phyloP scores from a whole-genome alignment of 768 basidiomycete genomes.

The Suillus bovinus region DNA sequence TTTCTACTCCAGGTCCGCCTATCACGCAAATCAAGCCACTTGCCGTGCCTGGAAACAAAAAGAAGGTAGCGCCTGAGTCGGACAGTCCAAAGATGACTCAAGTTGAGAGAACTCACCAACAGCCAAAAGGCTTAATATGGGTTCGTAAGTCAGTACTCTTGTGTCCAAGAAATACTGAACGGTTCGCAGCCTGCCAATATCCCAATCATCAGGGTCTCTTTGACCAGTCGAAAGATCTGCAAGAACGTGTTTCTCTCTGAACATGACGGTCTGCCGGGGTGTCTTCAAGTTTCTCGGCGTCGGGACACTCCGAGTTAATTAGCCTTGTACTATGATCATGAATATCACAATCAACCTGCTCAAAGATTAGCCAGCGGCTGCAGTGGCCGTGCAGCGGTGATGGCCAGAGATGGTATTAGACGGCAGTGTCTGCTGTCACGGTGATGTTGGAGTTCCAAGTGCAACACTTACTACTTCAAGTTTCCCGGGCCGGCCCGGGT shows the following conservation, averaged over 20 bases:
- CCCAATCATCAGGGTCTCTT: constrained; percentile 59
- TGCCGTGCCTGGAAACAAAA: constrained; percentile 52
- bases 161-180: constrained; percentile 54
- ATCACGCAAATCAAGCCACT: constrained; percentile 64
- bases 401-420: background rate
- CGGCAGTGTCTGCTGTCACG: background rate
- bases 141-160: constrained; percentile 56
- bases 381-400: background rate
- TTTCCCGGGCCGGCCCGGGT: too few relatives aligned
- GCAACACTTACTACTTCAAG: background rate
- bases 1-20: constrained; percentile 67
- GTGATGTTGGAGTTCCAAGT: background rate
- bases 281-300: background rate
- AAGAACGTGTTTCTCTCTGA: constrained; percentile 15
- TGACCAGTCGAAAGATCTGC: constrained; percentile 59
- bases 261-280: background rate
- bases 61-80: background rate
- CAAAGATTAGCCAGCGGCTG: background rate
- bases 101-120: constrained; percentile 42
- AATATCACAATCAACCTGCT: background rate
- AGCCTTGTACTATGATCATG: background rate
- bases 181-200: constrained; percentile 46
- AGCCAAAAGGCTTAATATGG: constrained; percentile 61
- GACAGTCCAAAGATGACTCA: background rate
- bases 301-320: background rate